Evolutionary conservation across 352 stramenopile genomes (phyloP), one percentile per base, ranked within the genome.

Genomic region (Elongisporangium undulatum): DNA sequence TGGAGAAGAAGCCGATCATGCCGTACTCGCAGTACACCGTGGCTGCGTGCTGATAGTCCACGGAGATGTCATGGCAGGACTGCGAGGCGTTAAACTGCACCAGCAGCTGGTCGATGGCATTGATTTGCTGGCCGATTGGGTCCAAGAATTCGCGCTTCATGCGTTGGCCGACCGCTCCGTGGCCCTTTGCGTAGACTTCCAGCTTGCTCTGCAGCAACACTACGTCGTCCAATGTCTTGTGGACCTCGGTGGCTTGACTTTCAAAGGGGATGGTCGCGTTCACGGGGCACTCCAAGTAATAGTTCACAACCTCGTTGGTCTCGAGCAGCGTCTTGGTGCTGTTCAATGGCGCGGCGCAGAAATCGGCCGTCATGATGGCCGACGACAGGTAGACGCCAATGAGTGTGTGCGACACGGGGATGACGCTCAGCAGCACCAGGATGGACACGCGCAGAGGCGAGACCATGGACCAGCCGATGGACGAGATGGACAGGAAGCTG

Each of bases 391-490:
- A 94, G 10, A 86, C 77, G 17, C 85, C 85, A 53, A 92, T 85
- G 6, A 94, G 63, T 22, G 82, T 89, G 71, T 94, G 82, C 1
- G 85, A 92, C 26, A 91, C 82, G 2, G 85, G 85, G 48, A 94
- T 75, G 45, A 92, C 72, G 39, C 79, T 90, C 50, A 94, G 50
- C 24, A 91, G 80, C 9, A 94, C 60, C 4, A 94, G 68, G 62
- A 94, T 87, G n/a, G 85, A 78, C 53, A 94, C 57, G 10, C 85
- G 73, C 49, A 94, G 63, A 15, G 85, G 77, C 50, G 77, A 70
- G 53, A 91, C 74, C 82, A 94, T 87, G 16, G 82, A 80, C 85
- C 85, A 94, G 2, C 85, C 85, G 49, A 94, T 87, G 13, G 80
- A 85, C 49, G 85, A 75, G 56, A 94, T 91, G 20, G 82, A 87